Base-by-base conservation (phyloP, 225 moss, liverwort and hornwort genomes). In the Marchantia paleacea region DNA sequence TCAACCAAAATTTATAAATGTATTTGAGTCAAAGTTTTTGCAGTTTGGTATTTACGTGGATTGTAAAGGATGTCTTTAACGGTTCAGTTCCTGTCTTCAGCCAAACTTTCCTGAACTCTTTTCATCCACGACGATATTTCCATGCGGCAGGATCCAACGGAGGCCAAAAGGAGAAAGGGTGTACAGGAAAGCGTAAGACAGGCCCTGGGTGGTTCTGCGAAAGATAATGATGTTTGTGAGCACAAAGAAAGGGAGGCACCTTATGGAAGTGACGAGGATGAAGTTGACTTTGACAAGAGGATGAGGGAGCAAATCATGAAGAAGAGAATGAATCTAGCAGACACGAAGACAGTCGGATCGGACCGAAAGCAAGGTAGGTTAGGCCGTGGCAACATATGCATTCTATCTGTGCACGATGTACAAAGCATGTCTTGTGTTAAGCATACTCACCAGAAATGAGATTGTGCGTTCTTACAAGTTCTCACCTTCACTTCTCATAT, bases 291-390 rank as follows among this genome's bases (percentile, higher is more conserved):
- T 81, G 99, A 99, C 82, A 90, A 89, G 30, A 90, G 86, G 85
- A 99, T 99, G 99, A 89, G 99, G 79, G 91, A 92, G 87, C 87
- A 94, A 88, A 91, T 99, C n/a, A 79, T 95, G 84, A 95, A 89
- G 79, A 92, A 89, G 85, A 81, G 89, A 47, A 91, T 81, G 83
- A 80, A 86, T 81, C 77, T 92, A 76, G 86, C 86, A 51, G 86
- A 85, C 7, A 80, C 81, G 6, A 92, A 95, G 79, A 79, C 74
- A 80, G 82, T 79, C 67, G 85, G 52, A 55, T 63, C 75, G 12
- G 75, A 78, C 19, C 50, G 61, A 28, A 85, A 78, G 67, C 82
- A 78, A 85, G 81, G 72, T 79, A 28, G 29, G 58, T 55, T 11
- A 24, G 39, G 57, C 57, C 1, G 57, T 57, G 57, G 57, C 1